Evolutionary conservation across 306 rosid genomes (phyloP), one percentile per base, ranked within the genome.

Genomic region (Arachis hypogaea): DNA sequence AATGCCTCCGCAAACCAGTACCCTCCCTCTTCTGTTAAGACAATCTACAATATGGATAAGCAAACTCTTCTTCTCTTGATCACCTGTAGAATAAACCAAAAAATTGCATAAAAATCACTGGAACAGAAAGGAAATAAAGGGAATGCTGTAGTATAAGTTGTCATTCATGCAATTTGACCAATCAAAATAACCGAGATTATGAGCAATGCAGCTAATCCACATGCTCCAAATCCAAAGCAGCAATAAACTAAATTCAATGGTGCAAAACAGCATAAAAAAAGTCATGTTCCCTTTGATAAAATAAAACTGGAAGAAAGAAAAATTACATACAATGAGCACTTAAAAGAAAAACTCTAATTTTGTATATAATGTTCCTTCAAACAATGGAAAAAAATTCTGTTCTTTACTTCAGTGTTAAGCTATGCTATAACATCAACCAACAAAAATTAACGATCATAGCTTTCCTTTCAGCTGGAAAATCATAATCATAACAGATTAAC

Each of bases 1-100:
- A 55, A 55, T 59, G 77, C 93, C 93, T 81, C 95, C 57, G 73
- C 96, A 81, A 86, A 89, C 96, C 85, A 81, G 93, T 75, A 88
- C 84, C 96, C 97, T 83, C 94, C 87, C 94, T 86, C 92, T 84
- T 86, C 73, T 63, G 76, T 68, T 74, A 73, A 69, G 79, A 80
- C 59, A 76, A 57, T 40, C 78, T 42, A 75, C 47, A 54, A 76
- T 67, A 75, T 49, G 51, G 56, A 64, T 77, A 80, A 57, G 59
- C 81, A 71, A 29, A 73, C 16, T 71, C 69, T 12, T 30, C n/a
- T 56, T 54, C 59, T 61, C 68, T 69, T 55, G 69, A 76, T 83
- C 85, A 75, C 92, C 93, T 88, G 87, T 30, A 68, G 83, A 75
- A 75, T 30, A 65, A 60, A 82, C 59, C 51, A 36, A 85, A 62